Evolutionary conservation across 305 asterid species (phyloP), one percentile per base, ranked within the genome.

Genomic region (Nicotiana rustica): DNA sequence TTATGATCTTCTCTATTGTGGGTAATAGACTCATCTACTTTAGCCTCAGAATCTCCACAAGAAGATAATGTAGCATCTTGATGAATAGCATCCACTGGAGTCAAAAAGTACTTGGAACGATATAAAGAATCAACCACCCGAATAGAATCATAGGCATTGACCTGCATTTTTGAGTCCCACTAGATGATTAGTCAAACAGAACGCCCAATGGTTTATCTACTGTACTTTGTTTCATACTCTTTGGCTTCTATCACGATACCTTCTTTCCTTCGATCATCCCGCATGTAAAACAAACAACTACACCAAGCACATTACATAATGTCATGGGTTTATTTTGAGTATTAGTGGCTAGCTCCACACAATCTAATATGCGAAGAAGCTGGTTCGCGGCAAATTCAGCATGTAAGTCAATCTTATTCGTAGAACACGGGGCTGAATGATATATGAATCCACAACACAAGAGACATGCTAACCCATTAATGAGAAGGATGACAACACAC

Each of bases 51-150:
- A 83, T 81, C 78, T 81, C 82, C 86, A 61, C 19, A 85, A 62
- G 29, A 83, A 86, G 81, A 79, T 81, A 59, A 78, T 52, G 84
- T 71, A 70, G 52, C 84, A 82, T 84, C 89, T 81, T 80, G 87
- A 52, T 18, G 83, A 59, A 78, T 64, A 75, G 56, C 88, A 61
- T 81, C 83, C 61, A 85, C 84, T 60, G 94, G 83, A 80, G 91
- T 90, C 92, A 96, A 88, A 89, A 91, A 92, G 82, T 96, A 92
- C 91, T 96, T 96, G 86, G 98, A 89, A 44, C 90, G 90, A 86
- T 93, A 93, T 67, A 96, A 86, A 77, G 92, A 88, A 87, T 93
- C 98, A 79, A 93, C 95, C 87, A 96, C 86, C 67, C 84, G 98
- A 83, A 93, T 36, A 73, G 93, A 90, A 86, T 96, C 91, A 82